Base-by-base conservation (phyloP, 345 rosid genomes). In the Acer negundo region DNA sequence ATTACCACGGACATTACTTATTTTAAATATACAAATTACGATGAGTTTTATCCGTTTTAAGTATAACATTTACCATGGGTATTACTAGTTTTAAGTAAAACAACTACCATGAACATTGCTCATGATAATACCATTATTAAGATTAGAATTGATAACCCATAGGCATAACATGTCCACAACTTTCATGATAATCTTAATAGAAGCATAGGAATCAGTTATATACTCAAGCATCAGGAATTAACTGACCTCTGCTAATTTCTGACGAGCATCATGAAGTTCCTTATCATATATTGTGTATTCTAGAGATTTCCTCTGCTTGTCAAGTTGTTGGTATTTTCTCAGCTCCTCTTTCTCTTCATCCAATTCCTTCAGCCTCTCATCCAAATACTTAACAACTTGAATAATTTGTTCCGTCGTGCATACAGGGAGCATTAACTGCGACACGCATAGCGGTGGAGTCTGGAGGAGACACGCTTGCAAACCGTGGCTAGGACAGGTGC, bases 311-410 rank as follows among this genome's bases (percentile, higher is more conserved):
- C 97, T 94, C 87, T 94, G 97, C 91, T 81, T 94, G 86, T 95
- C 99, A 75, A 95, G 98, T 85, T 91, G 98, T 86, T 95, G 99
- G 79, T 95, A 95, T 84, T 93, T 92, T 79, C 92, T 89, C 61
- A 95, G 89, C 82, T 95, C 99, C 80, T 95, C 98, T 85, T 94
- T 95, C 90, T 94, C 99, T 87, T 94, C 98, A 68, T 95, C 99
- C 88, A 95, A 79, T 77, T 95, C 99, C 85, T 81, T 94, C 49
- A 94, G 87, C 75, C 99, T 90, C 83, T 93, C 98, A 80, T 95
- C 99, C 86, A 95, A 83, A 89, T 92, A 94, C 67, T 94, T 97
- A 72, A 95, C 99, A 85, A 95, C 99, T 91, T 94, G 97, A 80
- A 95, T 94, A 73, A 93, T 93, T 86, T 95, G 99, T 83, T 91